Evolutionary conservation across 2,329 filamentous ascomycete species (phyloP).

Genomic region (Talaromyces islandicus): DNA sequence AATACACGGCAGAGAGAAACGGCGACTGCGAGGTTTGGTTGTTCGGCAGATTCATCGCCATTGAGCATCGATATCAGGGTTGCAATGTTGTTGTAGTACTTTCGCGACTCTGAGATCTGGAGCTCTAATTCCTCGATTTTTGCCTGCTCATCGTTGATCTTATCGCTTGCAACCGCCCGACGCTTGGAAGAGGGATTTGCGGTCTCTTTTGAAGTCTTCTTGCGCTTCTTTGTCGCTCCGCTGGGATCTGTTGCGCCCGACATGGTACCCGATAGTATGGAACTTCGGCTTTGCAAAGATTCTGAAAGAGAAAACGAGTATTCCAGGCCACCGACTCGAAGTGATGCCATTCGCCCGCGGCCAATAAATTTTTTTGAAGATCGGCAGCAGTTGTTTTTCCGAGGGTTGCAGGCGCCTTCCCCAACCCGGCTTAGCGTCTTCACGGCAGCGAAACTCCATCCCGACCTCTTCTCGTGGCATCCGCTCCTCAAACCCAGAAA

Average conservation of each 20-base stretch:
- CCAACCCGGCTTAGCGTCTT: slow-evolving; percentile 28
- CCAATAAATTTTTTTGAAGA: neutral
- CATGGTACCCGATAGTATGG: slow-evolving; percentile 22
- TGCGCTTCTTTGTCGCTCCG: slow-evolving; percentile 33
- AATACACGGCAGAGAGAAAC: slow-evolving; percentile 85
- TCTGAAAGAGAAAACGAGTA: slow-evolving; percentile 30
- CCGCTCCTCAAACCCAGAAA: slow-evolving; percentile 32
- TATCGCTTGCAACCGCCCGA: slow-evolving; percentile 42
- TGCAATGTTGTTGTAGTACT: slow-evolving; percentile 87
- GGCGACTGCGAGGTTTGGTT: slow-evolving; percentile 61
- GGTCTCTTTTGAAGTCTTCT: slow-evolving; percentile 27
- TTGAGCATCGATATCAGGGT: slow-evolving; percentile 59
- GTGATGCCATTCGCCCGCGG: neutral
- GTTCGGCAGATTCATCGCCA: slow-evolving; percentile 38
- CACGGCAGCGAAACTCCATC: slow-evolving; percentile 30
- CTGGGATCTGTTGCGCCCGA: neutral
- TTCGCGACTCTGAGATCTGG: slow-evolving; percentile 76
- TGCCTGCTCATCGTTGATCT: slow-evolving; percentile 50
- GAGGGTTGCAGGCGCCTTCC: slow-evolving; percentile 15
- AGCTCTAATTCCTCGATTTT: slow-evolving; percentile 71
- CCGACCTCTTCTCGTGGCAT: slow-evolving; percentile 35
- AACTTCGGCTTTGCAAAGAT: neutral
- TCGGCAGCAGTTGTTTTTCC: slow-evolving; percentile 9
- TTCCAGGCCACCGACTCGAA: neutral
- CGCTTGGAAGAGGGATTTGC: slow-evolving; percentile 36